A percentile compares a stretch with the other conserved stretches of the same genome.
phyloP scores from a whole-genome alignment of 768 basidiomycete genomes.

The Xerocomellus intermedius region DNA sequence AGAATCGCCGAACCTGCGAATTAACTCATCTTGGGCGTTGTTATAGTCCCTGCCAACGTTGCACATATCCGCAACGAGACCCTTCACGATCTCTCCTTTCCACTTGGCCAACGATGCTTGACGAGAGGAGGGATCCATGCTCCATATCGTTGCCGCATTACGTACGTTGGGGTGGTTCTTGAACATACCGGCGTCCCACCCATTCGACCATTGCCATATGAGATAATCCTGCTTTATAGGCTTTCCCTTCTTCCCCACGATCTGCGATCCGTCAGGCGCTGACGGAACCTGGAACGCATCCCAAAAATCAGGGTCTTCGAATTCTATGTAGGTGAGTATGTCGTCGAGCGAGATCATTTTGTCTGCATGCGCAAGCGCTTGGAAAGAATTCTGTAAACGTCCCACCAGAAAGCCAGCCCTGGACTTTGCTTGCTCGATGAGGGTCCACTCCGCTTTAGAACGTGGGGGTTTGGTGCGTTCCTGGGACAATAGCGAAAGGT shows the following conservation, averaged over 20 bases:
- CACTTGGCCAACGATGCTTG: constrained; percentile 31
- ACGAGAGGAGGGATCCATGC: constrained; percentile 33
- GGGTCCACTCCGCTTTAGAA: constrained; percentile 37
- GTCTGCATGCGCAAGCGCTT: constrained; percentile 22
- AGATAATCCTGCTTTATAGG: constrained; percentile 41
- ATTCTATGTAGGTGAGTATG: constrained; percentile 50
- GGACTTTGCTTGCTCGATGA: constrained; percentile 41
- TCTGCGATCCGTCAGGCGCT: constrained; percentile 41
- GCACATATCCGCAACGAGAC: constrained; percentile 36
- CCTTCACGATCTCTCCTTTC: constrained; percentile 36
- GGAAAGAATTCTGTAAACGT: constrained; percentile 34
- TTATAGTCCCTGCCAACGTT: constrained; percentile 42
- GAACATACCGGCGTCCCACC: constrained; percentile 46
- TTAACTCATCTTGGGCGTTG: constrained; percentile 34
- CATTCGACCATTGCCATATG: constrained; percentile 45
- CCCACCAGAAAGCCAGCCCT: constrained; percentile 9
- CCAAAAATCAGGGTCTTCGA: constrained; percentile 45
- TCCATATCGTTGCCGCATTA: constrained; percentile 36
- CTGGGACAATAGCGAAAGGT: constrained; percentile 47
- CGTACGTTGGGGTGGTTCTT: constrained; percentile 23
- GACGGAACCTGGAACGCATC: constrained; percentile 47
- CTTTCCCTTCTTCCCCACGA: constrained; percentile 41
- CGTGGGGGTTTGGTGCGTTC: constrained; percentile 18
- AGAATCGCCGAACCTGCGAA: constrained; percentile 36
- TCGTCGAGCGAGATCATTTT: constrained; percentile 20